Evolutionary conservation across 139 green algal species (phyloP), one percentile per base, ranked within the genome.

Genomic region (Chlorella sp.): DNA sequence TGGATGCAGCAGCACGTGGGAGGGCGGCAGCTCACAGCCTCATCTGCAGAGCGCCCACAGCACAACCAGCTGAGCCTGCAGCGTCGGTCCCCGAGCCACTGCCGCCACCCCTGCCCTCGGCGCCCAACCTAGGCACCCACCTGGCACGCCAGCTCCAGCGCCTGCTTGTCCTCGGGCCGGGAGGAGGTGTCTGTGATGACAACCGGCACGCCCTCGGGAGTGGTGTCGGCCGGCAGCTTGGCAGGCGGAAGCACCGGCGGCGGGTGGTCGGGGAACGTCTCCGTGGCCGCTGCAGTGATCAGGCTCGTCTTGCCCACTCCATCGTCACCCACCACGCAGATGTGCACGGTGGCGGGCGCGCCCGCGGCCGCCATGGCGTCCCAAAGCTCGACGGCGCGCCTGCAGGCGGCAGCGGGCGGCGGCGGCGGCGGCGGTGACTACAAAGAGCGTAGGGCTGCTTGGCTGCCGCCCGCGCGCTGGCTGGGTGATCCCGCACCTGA

Each of bases 271-370:
- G 93, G 91, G 78, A 97, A 98, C 13, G 90, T 90, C 73, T 98
- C 95, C 0, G 92, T 95, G 32, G 93, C 92, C 17, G 92, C 93
- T 13, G 93, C 90, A 4, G 89, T 91, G 74, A 98, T 96, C 11
- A 98, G 85, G 11, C 88, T 94, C n/a, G 93, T 96, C 82, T 98
- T 98, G 58, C 95, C 95, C 19, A 95, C 95, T 24, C 90, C 90
- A 16, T 78, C 46, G 80, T 97, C 93, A 24, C 94, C 94, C 43
- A 96, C 73, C 41, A 97, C 94, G 6, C 60, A 44, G 44, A 91
- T 89, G 64, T 76, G 68, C 36, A 89, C 84, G 13, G 85, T 87
- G 17, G n/a, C 62, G 83, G 80, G 60, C 19, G 32, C 51, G 17
- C 43, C 46, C 46, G 34, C 46, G 41, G 28, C 44, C 22, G 40